These are phyloP conservation scores for Fusarium newnesense DNA, from an alignment of 2,329 filamentous ascomycete species.

Conservation along the genomic window DNA sequence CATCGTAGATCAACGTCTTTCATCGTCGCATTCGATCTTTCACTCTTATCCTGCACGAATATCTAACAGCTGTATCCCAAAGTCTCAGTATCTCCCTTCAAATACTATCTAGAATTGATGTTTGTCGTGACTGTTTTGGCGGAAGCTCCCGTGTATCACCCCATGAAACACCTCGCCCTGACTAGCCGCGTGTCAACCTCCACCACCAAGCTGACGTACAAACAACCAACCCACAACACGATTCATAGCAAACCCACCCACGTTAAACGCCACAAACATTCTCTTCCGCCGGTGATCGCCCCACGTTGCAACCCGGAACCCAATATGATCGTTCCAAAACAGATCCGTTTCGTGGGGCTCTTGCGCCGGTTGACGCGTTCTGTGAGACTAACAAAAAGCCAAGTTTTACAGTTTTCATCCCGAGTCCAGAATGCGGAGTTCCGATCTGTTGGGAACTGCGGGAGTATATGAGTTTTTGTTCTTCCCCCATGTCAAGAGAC, in stretches of 20 bases:
- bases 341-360: not conserved
- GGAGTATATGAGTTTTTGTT: conserved; percentile 10
- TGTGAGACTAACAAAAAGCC: not conserved
- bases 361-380: conserved; percentile 16
- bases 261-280: conserved; percentile 16
- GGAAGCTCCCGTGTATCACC: not conserved
- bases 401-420: not conserved
- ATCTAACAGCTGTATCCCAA: fast-evolving
- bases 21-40: not conserved
- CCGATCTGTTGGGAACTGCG: not conserved
- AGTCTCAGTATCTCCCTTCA: fast-evolving
- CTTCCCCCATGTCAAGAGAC: not conserved
- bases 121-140: not conserved
- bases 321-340: conserved; percentile 15
- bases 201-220: conserved; percentile 19
- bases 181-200: conserved; percentile 31
- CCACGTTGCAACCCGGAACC: conserved; percentile 6
- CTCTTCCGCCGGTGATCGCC: conserved; percentile 3
- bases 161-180: not conserved
- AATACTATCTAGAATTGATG: fast-evolving
- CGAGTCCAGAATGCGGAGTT: conserved; percentile 8
- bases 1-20: not conserved
- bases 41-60: not conserved
- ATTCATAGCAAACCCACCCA: conserved; percentile 18
- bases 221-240: conserved; percentile 24